phyloP scores from a whole-genome alignment of 2,329 filamentous ascomycete genomes.

The Colletotrichum plurivorum region DNA sequence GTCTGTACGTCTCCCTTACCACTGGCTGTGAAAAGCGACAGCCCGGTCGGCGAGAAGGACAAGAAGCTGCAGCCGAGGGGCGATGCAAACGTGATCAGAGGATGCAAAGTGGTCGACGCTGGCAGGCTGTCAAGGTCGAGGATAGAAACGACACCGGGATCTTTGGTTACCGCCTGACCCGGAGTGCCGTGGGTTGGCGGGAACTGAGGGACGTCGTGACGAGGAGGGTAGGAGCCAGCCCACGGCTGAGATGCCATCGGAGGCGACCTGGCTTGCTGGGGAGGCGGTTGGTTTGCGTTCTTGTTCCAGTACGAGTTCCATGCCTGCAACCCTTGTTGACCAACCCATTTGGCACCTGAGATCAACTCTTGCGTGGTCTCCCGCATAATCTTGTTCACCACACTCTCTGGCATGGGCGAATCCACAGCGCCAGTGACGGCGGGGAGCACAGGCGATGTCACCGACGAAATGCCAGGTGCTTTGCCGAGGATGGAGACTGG shows the following conservation, averaged over 20 bases:
- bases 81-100: conserved; percentile 79
- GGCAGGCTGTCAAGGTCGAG: conserved; percentile 76
- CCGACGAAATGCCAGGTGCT: conserved; percentile 69
- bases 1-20: conserved; percentile 87
- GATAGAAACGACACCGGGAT: conserved; percentile 82
- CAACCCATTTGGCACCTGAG: conserved; percentile 81
- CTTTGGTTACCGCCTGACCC: conserved; percentile 70
- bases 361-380: conserved; percentile 85
- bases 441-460: conserved; percentile 79
- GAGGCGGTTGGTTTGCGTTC: conserved; percentile 59
- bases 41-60: conserved; percentile 81
- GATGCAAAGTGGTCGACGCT: conserved; percentile 67
- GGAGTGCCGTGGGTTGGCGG: conserved; percentile 81
- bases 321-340: conserved; percentile 81
- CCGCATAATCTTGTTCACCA: conserved; percentile 83
- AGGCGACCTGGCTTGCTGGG: conserved; percentile 61
- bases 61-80: conserved; percentile 85
- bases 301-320: conserved; percentile 88
- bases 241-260: conserved; percentile 62
- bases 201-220: conserved; percentile 70
- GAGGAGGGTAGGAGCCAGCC: conserved; percentile 59
- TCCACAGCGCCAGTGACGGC: conserved; percentile 77
- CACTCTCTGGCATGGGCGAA: conserved; percentile 78
- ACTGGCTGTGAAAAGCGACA: conserved; percentile 84
- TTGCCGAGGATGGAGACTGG: conserved; percentile 69